Evolutionary conservation across 1,139 yeast genomes (phyloP).

Genomic region (Geotrichum armillariae): DNA sequence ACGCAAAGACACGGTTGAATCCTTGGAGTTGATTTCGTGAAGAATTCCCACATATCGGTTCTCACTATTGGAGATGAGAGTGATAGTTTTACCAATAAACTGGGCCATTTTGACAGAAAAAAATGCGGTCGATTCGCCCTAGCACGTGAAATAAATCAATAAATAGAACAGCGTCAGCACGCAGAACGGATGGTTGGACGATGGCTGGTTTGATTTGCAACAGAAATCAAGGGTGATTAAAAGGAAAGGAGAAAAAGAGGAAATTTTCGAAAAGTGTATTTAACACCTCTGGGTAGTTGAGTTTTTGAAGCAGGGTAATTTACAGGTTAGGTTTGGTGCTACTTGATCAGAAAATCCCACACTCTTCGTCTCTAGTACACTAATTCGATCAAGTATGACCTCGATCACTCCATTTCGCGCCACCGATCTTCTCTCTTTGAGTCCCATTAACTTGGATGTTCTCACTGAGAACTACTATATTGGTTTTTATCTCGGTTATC

Average conservation of each 20-base stretch:
- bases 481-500: constrained; percentile 80
- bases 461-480: constrained; percentile 88
- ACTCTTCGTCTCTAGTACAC: too few relatives aligned
- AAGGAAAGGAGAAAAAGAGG: constrained; percentile 2
- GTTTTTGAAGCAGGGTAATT: neutral
- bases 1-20: constrained; percentile 84
- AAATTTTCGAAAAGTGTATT: neutral
- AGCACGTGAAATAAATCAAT: neutral
- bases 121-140: neutral
- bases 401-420: constrained; percentile 83
- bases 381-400: constrained; percentile 51
- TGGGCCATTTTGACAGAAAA: constrained; percentile 58
- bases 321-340: neutral
- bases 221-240: neutral
- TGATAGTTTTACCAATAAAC: constrained; percentile 88
- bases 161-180: neutral
- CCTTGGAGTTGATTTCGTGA: constrained; percentile 85
- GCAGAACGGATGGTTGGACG: neutral
- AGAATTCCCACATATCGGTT: constrained; percentile 85
- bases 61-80: constrained; percentile 84
- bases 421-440: constrained; percentile 71
- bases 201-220: neutral
- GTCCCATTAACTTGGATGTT: constrained; percentile 79
- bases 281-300: neutral
- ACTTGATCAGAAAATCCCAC: too few relatives aligned